Evolutionary conservation across 2,329 filamentous ascomycete genomes (phyloP).

Genomic region (Colletotrichum caudatum): DNA sequence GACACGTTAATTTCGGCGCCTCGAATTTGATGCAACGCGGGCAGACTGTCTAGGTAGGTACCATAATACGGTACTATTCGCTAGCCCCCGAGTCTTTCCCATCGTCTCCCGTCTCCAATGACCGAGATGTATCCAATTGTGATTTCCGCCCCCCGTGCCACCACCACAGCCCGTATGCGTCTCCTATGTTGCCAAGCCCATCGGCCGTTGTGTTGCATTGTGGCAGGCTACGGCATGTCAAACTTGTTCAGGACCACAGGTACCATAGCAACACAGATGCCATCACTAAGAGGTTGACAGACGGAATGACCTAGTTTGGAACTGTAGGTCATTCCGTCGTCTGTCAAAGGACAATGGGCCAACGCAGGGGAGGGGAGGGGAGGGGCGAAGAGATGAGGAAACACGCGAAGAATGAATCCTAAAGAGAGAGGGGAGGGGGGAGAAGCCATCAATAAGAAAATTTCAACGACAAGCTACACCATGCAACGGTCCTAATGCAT

Average conservation of each 20-base stretch:
- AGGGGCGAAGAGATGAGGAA: background rate
- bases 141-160: background rate
- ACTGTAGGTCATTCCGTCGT: background rate
- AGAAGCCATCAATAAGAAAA: background rate
- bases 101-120: background rate
- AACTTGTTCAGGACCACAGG: background rate
- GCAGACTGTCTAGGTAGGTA: background rate
- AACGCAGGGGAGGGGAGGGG: background rate
- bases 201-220: background rate
- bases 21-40: background rate
- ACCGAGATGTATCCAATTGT: background rate
- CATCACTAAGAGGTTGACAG: background rate
- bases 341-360: background rate
- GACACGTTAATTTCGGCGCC: background rate
- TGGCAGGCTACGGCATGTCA: background rate
- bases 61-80: no score
- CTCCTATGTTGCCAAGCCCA: slow-evolving; percentile 1
- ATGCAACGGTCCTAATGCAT: slow-evolving; percentile 5
- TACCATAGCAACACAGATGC: background rate
- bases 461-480: slow-evolving; percentile 10
- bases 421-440: background rate
- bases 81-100: background rate
- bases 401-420: background rate
- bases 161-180: background rate
- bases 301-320: no score